A percentile compares a stretch with the other conserved stretches of the same genome.
Evolutionary conservation across 1,139 yeast species (phyloP).

Genomic region (Casaregolazyma lundiana): DNA sequence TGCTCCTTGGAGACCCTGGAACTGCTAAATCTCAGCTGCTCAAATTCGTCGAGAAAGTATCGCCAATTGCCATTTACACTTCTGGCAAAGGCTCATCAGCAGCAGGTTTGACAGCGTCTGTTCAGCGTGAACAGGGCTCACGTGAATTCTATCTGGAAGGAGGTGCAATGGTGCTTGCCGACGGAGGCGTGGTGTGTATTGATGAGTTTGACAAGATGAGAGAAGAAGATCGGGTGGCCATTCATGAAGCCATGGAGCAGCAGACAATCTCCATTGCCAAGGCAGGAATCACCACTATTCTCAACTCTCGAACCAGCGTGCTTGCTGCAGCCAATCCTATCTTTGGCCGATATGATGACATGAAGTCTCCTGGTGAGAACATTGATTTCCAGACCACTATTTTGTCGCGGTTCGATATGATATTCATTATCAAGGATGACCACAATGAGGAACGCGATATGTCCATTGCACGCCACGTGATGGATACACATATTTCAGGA

Average conservation of each 20-base stretch:
- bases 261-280: conserved; percentile 98
- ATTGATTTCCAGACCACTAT: conserved; percentile 97
- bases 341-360: conserved; percentile 92
- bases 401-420: conserved; percentile 97
- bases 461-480: conserved; percentile 89
- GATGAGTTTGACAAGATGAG: conserved; percentile 99
- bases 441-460: conserved; percentile 84
- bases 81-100: conserved; percentile 99
- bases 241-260: conserved; percentile 99
- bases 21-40: conserved; percentile 95
- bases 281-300: conserved; percentile 96
- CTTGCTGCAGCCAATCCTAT: conserved; percentile 98
- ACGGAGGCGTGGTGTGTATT: conserved; percentile 98
- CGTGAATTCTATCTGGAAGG: conserved; percentile 95
- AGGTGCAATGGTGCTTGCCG: conserved; percentile 99
- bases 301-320: conserved; percentile 93
- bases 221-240: conserved; percentile 98
- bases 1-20: conserved; percentile 96
- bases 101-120: conserved; percentile 98
- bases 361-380: conserved; percentile 95
- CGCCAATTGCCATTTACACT: conserved; percentile 93
- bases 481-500: conserved; percentile 88
- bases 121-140: conserved; percentile 83
- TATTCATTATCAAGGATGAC: conserved; percentile 92
- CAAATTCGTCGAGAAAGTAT: conserved; percentile 89